phyloP scores from a whole-genome alignment of 257 asterid species.

The Solanum piurae region DNA sequence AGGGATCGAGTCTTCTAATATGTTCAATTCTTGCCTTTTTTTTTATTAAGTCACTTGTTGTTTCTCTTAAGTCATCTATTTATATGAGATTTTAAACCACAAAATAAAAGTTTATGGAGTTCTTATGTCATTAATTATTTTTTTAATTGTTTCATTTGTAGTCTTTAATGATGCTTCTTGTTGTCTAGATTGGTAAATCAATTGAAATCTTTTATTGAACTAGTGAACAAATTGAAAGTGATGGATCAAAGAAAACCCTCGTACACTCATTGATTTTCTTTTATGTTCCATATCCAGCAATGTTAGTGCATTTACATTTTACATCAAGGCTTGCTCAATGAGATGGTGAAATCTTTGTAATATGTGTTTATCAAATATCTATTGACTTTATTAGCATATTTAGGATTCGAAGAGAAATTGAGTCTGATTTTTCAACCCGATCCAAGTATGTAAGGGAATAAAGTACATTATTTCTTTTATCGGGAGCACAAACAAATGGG shows the following conservation, averaged over 20 bases:
- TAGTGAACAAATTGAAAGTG: neutral
- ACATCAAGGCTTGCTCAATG: neutral
- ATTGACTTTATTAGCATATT: neutral
- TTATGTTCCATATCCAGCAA: neutral
- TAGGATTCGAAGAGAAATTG: neutral
- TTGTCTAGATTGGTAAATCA: neutral
- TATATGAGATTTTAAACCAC: neutral
- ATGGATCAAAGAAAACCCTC: neutral
- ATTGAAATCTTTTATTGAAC: neutral
- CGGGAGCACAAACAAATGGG: neutral
- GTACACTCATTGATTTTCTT: neutral
- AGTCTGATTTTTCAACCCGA: neutral
- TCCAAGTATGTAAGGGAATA: neutral
- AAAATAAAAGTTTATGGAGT: neutral
- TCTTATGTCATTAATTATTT: neutral
- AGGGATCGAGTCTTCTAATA: neutral
- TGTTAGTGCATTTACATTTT: neutral
- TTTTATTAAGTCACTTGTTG: neutral
- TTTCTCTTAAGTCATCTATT: neutral
- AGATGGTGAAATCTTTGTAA: neutral
- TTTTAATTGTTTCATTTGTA: neutral
- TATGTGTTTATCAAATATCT: neutral
- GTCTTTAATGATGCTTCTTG: neutral
- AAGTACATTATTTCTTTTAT: neutral
- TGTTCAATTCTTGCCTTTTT: neutral